phyloP scores from a whole-genome alignment of 164 flowering plant species.

The Sextonia rubra region DNA sequence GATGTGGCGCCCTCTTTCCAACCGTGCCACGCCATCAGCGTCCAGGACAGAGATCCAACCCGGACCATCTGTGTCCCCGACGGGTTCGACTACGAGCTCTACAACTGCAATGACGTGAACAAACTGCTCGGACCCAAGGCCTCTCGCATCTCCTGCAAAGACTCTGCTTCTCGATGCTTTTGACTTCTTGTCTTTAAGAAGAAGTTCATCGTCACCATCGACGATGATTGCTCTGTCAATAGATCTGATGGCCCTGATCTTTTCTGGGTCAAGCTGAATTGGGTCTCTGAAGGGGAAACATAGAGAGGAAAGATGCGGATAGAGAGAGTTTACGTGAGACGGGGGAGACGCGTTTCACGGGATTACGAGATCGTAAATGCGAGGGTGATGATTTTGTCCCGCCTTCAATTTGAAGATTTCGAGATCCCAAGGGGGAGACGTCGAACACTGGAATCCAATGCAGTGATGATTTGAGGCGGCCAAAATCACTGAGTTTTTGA shows the following conservation, averaged over 20 bases:
- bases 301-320: too few relatives aligned
- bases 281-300: too few relatives aligned
- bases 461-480: too few relatives aligned
- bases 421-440: too few relatives aligned
- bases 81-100: slow-evolving; percentile 81
- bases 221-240: slow-evolving; percentile 87
- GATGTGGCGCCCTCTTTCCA: slow-evolving; percentile 83
- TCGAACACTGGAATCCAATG: too few relatives aligned
- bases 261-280: neutral
- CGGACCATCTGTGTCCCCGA: slow-evolving; percentile 68
- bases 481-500: too few relatives aligned
- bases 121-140: slow-evolving; percentile 72
- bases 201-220: slow-evolving; percentile 85
- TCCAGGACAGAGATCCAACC: slow-evolving; percentile 82
- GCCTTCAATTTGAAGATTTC: too few relatives aligned
- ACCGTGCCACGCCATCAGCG: slow-evolving; percentile 79
- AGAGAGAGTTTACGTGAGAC: too few relatives aligned
- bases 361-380: too few relatives aligned
- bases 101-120: slow-evolving; percentile 74
- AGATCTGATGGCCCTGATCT: too few relatives aligned
- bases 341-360: too few relatives aligned
- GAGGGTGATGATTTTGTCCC: too few relatives aligned
- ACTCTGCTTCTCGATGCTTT: slow-evolving; percentile 86
- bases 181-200: slow-evolving; percentile 86
- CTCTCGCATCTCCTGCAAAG: slow-evolving; percentile 81